Base-by-base conservation (phyloP, 78 protist genomes). In the Dictyostelium discoideum region DNA sequence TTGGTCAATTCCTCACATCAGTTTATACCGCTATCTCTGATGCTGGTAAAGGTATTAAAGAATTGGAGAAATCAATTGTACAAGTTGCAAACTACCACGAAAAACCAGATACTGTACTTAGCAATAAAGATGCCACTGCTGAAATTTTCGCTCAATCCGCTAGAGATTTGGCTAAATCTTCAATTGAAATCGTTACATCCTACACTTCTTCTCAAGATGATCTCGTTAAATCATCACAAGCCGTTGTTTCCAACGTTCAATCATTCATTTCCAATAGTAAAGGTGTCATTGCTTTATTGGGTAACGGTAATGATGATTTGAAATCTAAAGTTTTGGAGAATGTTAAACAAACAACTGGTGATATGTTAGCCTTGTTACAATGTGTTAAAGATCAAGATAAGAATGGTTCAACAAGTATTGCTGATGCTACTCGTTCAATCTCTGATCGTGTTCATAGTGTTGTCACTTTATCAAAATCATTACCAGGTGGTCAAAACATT, bases 31-130 rank as follows among this genome's bases (percentile, higher is more conserved):
- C 95, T 2, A 90, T 87, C 26, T 42, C 81, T 65, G 96, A 93
- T 40, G 96, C 96, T 84, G 93, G 88, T 18, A 93, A 86, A 89
- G 96, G 96, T 63, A 77, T 93, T 20, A 84, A 85, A 89, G 96
- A 93, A n/a, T 57, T 93, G n/a, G 93, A 93, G 29, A 84, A 82
- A 65, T 72, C 96, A 13, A 57, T 29, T 10, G 88, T 84, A 2
- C 67, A 48, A 14, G 84, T 93, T 85, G 24, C 50, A 4, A 29
- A 69, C 1, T 81, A 74, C 48, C 65, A 78, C 10, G 96, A 93
- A 24, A 93, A 84, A 77, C 92, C 92, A 39, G 93, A 81, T 14
- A 73, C 85, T 76, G 78, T 84, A 2, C 11, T 82, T 6, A 42
- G 84, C 50, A 90, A 90, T 32, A 60, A 63, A 37, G 85, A 90